Evolutionary conservation across 2,329 filamentous ascomycete genomes (phyloP), one percentile per base, ranked within the genome.

Genomic region (Claviceps fusiformis): DNA sequence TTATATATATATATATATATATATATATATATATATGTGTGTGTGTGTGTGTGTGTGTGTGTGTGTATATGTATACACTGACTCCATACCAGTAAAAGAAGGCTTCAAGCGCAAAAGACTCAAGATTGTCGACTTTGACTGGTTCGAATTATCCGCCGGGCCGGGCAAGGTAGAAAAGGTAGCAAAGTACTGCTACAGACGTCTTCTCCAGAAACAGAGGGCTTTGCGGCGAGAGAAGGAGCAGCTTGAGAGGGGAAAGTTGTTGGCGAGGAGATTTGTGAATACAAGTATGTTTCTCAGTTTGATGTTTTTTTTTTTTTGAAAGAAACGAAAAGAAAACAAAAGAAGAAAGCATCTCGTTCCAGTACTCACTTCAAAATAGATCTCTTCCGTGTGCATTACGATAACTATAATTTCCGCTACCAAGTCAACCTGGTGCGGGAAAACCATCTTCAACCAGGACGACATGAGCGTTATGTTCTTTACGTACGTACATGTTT

Each of bases 351-450:
- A 33, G 31, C 35, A 7, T 37, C 35, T 10, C 35, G 7, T 37
- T 37, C 10, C 10, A 41, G n/a, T 44, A 13, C 44, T 46, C 10
- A 46, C 19, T 27, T 27, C 8, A 2, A 3, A 13, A 46, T 56
- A 85, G 82, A 74, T 39, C 71, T 80, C n/a, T 81, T 83, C 62
- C 82, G 81, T 57, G 67, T 87, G 57, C 89, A 86, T 67, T 70
- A 68, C 19, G 87, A 93, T 64, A 55, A 62, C 3, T 77, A 76
- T 0, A 78, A 76, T 50, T 87, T 89, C 64, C 67, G 72, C 4
- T 89, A 89, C 68, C 75, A 83, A 54, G 70, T 87, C 56, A 73
- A 75, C 0, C 69, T 93, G 15, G 75, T 75, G 3, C 79, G 85
- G 63, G 64, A 78, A 68, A 67, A 54, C 7, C 4, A 35, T 43